Conservation (phyloP, 1,284 basidiomycete species). For the Schizophyllum commune region DNA sequence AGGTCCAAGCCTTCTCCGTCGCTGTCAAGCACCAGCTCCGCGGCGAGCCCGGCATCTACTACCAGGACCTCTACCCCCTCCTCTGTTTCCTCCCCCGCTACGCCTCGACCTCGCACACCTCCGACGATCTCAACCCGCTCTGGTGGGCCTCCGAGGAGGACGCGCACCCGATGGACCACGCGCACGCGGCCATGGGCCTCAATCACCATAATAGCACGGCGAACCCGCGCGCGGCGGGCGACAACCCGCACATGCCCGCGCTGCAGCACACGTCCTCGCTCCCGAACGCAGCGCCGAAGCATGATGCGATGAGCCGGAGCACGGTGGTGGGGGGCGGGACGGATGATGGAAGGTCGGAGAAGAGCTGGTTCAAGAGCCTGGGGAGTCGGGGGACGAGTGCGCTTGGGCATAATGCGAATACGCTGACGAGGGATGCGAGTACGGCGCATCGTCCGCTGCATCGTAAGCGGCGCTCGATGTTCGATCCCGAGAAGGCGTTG, state of each 20-base stretch:
- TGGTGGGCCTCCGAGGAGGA: conserved; percentile 43
- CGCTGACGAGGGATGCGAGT: not conserved
- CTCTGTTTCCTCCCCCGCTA: conserved; percentile 57
- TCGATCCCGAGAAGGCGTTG: conserved; percentile 52
- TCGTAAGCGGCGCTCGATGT: conserved; percentile 17
- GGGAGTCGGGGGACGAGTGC: not conserved
- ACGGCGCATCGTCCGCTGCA: conserved; percentile 5
- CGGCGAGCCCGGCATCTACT: conserved; percentile 54
- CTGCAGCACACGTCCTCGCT: conserved; percentile 14
- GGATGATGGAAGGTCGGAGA: conserved; percentile 18
- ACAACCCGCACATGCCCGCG: conserved; percentile 12
- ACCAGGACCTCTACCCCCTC: conserved; percentile 57
- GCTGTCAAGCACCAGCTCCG: conserved; percentile 61
- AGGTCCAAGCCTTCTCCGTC: conserved; percentile 59
- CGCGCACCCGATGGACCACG: conserved; percentile 17
- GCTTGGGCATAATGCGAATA: not conserved
- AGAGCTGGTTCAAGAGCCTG: conserved; percentile 20
- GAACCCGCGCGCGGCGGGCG: conserved; percentile 14
- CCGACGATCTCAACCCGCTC: conserved; percentile 46
- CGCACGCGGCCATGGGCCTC: conserved; percentile 4
- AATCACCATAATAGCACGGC: conserved; percentile 1
- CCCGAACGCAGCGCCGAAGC: conserved; percentile 2
- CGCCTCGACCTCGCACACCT: conserved; percentile 26
- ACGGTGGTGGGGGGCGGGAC: conserved; percentile 7
- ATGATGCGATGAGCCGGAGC: conserved; percentile 3